Evolutionary conservation across 2,329 filamentous ascomycete species (phyloP).

Genomic region (Arachnomyces sp.): DNA sequence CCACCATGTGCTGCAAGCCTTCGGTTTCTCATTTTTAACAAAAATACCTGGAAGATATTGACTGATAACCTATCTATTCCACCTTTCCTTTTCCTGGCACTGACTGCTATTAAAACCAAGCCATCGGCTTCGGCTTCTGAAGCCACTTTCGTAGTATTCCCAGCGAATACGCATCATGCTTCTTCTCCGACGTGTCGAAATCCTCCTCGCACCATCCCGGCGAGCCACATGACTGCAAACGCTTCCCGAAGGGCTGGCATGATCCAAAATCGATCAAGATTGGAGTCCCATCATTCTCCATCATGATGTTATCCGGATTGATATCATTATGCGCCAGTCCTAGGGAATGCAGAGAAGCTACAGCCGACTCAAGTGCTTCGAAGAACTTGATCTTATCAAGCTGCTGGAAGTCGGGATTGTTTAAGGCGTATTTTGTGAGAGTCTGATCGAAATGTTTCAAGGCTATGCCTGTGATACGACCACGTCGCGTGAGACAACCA

Average conservation of each 20-base stretch:
- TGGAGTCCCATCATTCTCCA: conserved; percentile 16
- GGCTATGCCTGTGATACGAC: conserved; percentile 14
- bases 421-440: background rate
- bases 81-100: too few relatives aligned
- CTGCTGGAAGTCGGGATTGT: background rate
- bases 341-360: conserved; percentile 17
- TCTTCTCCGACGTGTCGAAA: background rate
- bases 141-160: background rate
- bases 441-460: conserved; percentile 3
- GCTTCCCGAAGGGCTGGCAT: conserved; percentile 16
- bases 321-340: conserved; percentile 24
- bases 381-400: conserved; percentile 10
- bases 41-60: too few relatives aligned
- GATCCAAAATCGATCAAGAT: conserved; percentile 22
- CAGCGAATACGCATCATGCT: background rate
- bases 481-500: conserved; percentile 12
- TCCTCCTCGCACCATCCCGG: background rate
- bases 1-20: too few relatives aligned
- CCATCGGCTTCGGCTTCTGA: background rate
- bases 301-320: conserved; percentile 20
- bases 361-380: conserved; percentile 15
- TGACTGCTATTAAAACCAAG: too few relatives aligned
- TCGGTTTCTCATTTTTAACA: too few relatives aligned
- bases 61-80: too few relatives aligned
- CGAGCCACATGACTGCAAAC: conserved; percentile 16